These are phyloP conservation scores for Salix brachista DNA, from an alignment of 345 rosid genomes.

Conservation along the genomic window DNA sequence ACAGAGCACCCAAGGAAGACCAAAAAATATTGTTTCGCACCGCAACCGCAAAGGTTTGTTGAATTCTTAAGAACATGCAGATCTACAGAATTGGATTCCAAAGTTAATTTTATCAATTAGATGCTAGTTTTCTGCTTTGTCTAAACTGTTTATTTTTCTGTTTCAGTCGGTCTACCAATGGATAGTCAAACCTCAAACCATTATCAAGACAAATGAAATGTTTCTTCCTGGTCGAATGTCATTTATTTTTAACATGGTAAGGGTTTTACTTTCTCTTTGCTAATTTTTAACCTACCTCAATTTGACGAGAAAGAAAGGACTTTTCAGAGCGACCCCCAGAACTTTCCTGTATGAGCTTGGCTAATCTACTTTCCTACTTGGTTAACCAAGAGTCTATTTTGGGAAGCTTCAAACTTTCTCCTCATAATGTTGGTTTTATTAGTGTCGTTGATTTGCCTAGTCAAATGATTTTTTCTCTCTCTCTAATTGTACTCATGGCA, in stretches of 20 bases:
- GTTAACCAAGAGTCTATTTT: no score
- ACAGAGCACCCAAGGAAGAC: slow-evolving; percentile 69
- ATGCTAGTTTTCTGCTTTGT: neutral
- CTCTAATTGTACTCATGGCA: no score
- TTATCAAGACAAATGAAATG: slow-evolving; percentile 87
- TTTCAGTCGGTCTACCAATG: slow-evolving; percentile 85
- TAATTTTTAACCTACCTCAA: neutral
- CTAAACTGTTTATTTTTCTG: slow-evolving; percentile 6
- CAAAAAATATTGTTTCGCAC: slow-evolving; percentile 80
- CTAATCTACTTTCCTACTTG: neutral
- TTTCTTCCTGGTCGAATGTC: slow-evolving; percentile 95
- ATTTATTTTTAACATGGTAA: slow-evolving; percentile 79
- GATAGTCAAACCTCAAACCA: slow-evolving; percentile 85
- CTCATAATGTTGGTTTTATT: no score
- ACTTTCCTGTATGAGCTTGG: no score
- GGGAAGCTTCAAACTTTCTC: no score
- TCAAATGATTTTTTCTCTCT: no score
- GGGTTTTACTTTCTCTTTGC: slow-evolving; percentile 1
- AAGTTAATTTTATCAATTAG: neutral
- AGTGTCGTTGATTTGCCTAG: no score
- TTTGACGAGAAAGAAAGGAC: no score
- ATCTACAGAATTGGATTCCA: neutral
- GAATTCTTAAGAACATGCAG: slow-evolving; percentile 1
- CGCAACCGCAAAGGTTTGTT: slow-evolving; percentile 67
- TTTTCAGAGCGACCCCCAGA: no score